These are phyloP conservation scores for Apiospora koreana DNA, from an alignment of 2,329 filamentous ascomycete species.

Conservation along the genomic window DNA sequence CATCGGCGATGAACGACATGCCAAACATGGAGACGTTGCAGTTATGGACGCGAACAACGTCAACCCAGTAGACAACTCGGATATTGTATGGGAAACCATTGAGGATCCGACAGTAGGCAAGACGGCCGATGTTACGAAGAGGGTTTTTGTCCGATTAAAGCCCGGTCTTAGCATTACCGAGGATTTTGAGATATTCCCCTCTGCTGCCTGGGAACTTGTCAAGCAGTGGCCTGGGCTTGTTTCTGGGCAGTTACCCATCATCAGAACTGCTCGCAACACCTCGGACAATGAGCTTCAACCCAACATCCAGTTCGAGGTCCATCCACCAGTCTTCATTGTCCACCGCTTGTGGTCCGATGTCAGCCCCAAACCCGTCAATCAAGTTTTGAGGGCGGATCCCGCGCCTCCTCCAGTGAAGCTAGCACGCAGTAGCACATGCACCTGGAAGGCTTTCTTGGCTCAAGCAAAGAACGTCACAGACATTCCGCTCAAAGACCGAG, in stretches of 20 bases:
- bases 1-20: constrained; percentile 62
- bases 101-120: constrained; percentile 43
- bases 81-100: constrained; percentile 68
- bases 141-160: constrained; percentile 72
- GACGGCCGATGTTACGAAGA: constrained; percentile 30
- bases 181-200: constrained; percentile 76
- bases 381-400: constrained; percentile 58
- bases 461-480: constrained; percentile 68
- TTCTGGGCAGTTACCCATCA: constrained; percentile 68
- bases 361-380: constrained; percentile 57
- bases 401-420: constrained; percentile 64
- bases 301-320: constrained; percentile 79
- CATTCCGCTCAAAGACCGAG: constrained; percentile 70
- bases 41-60: constrained; percentile 56
- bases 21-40: constrained; percentile 51
- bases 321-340: constrained; percentile 82
- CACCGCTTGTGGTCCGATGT: constrained; percentile 72
- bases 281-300: constrained; percentile 53
- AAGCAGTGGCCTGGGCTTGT: constrained; percentile 80
- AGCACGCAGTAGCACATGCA: constrained; percentile 69
- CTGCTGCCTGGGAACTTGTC: constrained; percentile 79
- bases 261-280: constrained; percentile 77
- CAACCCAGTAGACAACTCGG: constrained; percentile 84
- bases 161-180: constrained; percentile 63
- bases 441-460: constrained; percentile 74